Base-by-base conservation (phyloP, 129 eudicot species). In the Flaveria bidentis region DNA sequence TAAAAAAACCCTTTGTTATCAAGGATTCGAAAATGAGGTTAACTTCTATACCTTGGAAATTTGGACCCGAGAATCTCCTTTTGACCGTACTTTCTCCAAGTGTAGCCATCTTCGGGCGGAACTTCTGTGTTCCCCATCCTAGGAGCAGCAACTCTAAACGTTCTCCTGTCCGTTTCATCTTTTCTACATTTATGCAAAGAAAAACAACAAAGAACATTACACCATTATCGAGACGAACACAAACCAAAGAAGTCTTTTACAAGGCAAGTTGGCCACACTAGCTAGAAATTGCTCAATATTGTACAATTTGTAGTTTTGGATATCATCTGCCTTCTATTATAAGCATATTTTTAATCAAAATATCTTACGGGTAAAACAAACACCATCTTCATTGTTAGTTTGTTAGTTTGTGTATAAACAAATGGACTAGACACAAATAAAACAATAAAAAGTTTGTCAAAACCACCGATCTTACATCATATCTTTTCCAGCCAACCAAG, bases 71-170 rank as follows among this genome's bases (percentile, higher is more conserved):
- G 91, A 64, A 94, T 94, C 78, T 91, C 96, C 36, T 94, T 94
- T 74, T 94, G 98, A 42, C 98, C 98, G 36, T 94, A 94, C 84
- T 94, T 94, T 73, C 97, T 77, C 98, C 98, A 94, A 36, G 97
- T 94, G 65, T 72, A 91, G 30, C 97, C 96, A 69, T 94, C 98
- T 51, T 94, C 98, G 1, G 96, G 91, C 45, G 98, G 98, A 78
- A 90, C 84, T 18, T 94, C 98, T 0, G 84, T 84, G 75, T 94
- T 94, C n/a, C 98, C 98, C 85, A 88, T 88, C 49, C 68, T 84
- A 13, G 93, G 97, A 50, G 93, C 97, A 22, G 91, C 75, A 23
- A 91, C 84, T 69, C 63, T 81, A 49, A 75, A 15, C 51, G 70
- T 85, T 63, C 81, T 61, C 45, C 81, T 84, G 22, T 80, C 83